A percentile compares a stretch with the other conserved stretches of the same genome.
phyloP scores from a whole-genome alignment of 2,329 filamentous ascomycete species.

The Colletotrichum sp. region DNA sequence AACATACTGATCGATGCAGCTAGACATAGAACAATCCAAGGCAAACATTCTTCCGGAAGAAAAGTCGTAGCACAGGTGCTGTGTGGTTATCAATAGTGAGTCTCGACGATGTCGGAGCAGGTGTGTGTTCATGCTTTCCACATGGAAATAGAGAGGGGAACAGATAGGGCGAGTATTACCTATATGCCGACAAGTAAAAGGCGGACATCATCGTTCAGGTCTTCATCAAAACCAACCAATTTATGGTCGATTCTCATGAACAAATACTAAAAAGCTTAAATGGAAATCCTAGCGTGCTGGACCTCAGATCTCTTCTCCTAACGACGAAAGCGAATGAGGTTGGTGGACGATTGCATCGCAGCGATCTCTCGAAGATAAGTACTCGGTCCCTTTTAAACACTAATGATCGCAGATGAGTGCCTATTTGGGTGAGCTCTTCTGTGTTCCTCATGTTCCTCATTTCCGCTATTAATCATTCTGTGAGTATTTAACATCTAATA shows the following conservation, averaged over 20 bases:
- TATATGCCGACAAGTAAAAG: rapidly evolving
- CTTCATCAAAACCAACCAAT: neutral
- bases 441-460: neutral
- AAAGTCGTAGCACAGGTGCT: neutral
- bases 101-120: neutral
- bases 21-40: neutral
- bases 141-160: no score
- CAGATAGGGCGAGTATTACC: no score
- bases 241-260: no score
- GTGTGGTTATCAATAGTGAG: rapidly evolving
- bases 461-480: neutral
- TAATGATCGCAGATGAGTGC: rapidly evolving
- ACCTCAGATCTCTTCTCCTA: neutral
- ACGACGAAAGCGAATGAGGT: no score
- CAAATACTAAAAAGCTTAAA: neutral
- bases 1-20: rapidly evolving
- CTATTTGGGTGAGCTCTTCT: neutral
- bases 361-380: neutral
- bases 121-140: no score
- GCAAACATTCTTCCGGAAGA: neutral
- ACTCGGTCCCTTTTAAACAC: rapidly evolving
- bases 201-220: rapidly evolving
- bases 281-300: neutral
- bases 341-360: no score
- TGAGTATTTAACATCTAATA: rapidly evolving